phyloP scores from a whole-genome alignment of 768 basidiomycete genomes.

The Podaxis rugospora region DNA sequence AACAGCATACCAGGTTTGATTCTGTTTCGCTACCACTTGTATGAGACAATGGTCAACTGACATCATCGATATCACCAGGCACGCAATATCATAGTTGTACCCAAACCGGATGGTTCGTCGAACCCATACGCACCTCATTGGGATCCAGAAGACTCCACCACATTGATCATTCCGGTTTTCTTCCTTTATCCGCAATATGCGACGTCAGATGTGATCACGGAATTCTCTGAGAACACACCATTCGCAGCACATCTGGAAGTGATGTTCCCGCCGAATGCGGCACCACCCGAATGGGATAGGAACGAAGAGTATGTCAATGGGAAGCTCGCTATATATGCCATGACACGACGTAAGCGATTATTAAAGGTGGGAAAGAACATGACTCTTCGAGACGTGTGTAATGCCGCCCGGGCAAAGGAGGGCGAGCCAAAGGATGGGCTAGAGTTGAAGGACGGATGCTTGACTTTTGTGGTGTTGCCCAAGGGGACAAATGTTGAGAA shows the following conservation, averaged over 20 bases:
- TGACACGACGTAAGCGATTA: conserved; percentile 69
- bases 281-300: conserved; percentile 73
- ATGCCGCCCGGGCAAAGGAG: conserved; percentile 53
- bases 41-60: neutral
- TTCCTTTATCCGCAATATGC: conserved; percentile 91
- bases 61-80: conserved; percentile 39
- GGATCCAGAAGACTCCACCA: conserved; percentile 61
- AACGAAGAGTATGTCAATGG: conserved; percentile 60
- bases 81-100: conserved; percentile 62
- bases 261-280: conserved; percentile 78
- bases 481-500: conserved; percentile 66
- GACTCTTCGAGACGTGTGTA: conserved; percentile 75
- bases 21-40: neutral
- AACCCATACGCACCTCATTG: conserved; percentile 64
- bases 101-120: conserved; percentile 45
- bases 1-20: conserved; percentile 60
- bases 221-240: conserved; percentile 81
- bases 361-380: conserved; percentile 92
- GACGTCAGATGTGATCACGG: conserved; percentile 83
- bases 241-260: conserved; percentile 71
- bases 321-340: conserved; percentile 77
- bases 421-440: conserved; percentile 70
- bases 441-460: conserved; percentile 76
- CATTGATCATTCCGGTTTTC: conserved; percentile 82
- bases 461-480: conserved; percentile 76